Evolutionary conservation across 164 flowering plant species (phyloP), one percentile per base, ranked within the genome.

Genomic region (Dillenia turbinata): DNA sequence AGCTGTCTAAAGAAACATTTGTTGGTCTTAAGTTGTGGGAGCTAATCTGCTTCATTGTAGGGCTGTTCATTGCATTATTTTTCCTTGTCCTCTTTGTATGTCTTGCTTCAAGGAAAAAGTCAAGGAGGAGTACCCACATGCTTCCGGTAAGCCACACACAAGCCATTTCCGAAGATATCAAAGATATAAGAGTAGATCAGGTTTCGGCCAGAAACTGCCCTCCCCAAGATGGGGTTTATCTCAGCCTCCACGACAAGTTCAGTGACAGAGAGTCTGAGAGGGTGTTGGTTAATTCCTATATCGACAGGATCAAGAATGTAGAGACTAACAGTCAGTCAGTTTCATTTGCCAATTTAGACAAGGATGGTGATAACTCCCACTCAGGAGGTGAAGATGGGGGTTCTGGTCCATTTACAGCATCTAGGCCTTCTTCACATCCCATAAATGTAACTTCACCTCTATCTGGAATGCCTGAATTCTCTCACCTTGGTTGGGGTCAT

Each of bases 401-500:
- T 52, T 63, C 70, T 10, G 73, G 80, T 7, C 56, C 68, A 51
- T 62, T 63, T 67, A n/a, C 71, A 22, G 62, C 55, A 3, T 66
- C 66, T 57, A 73, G 67, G 56, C 74, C 83, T 47, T 77, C 89
- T 54, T 73, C 81, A 43, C 71, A 81, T 68, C 83, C 79, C 11
- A 59, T 74, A 47, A 73, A 77, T 64, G 84, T 77, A 9, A 79
- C 88, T 59, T 92, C 97, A 40, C 92, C 96, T 57, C 70, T 86
- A 50, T 69, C 72, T 49, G 97, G 92, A 13, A 74, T 87, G 60
- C 94, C 97, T 13, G 96, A 91, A 63, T 81, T 89, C 60, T 91
- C 97, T 51, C 97, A 82, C 67, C 83, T 91, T 50, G 96, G 94
- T 50, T 91, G 97, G 97, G 97, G 97, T 45, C 96, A 91, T 59